A percentile compares a stretch with the other conserved stretches of the same genome.
phyloP scores from a whole-genome alignment of 2,329 filamentous ascomycete species.

The Hypoxylon rubiginosum region DNA sequence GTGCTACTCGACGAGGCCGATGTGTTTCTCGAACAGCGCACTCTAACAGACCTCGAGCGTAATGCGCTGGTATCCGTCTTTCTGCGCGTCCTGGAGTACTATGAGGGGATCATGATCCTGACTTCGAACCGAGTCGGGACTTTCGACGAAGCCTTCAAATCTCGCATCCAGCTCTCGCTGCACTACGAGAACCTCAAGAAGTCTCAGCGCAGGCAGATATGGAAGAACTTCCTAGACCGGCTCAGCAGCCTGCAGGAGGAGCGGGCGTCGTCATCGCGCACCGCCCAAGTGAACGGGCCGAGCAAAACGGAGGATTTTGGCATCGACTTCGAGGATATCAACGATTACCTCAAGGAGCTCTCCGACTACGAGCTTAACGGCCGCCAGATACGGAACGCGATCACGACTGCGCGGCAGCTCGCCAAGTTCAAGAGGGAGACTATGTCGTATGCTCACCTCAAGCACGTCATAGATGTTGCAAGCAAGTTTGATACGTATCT shows the following conservation, averaged over 20 bases:
- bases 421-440: background rate
- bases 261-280: too few relatives aligned
- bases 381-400: conserved; percentile 58
- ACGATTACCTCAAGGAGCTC: conserved; percentile 47
- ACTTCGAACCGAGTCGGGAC: conserved; percentile 53
- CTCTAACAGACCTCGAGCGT: conserved; percentile 32
- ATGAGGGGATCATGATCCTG: conserved; percentile 55
- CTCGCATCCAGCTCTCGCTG: conserved; percentile 27
- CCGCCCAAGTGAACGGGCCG: too few relatives aligned
- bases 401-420: conserved; percentile 47
- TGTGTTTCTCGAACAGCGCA: conserved; percentile 42
- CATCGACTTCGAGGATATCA: conserved; percentile 37
- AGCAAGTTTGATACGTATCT: too few relatives aligned
- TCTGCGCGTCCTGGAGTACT: conserved; percentile 56
- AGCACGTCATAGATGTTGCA: background rate
- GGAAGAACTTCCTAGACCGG: conserved; percentile 29
- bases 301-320: background rate
- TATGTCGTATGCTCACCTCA: background rate
- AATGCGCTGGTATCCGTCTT: conserved; percentile 49
- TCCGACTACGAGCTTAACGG: conserved; percentile 56
- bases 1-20: too few relatives aligned
- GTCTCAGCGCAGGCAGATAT: conserved; percentile 20
- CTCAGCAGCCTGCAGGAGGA: conserved; percentile 37
- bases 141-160: conserved; percentile 38
- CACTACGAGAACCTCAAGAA: conserved; percentile 27